These are phyloP conservation scores for Sophora flavescens DNA, from an alignment of 306 rosid species.

Conservation along the genomic window DNA sequence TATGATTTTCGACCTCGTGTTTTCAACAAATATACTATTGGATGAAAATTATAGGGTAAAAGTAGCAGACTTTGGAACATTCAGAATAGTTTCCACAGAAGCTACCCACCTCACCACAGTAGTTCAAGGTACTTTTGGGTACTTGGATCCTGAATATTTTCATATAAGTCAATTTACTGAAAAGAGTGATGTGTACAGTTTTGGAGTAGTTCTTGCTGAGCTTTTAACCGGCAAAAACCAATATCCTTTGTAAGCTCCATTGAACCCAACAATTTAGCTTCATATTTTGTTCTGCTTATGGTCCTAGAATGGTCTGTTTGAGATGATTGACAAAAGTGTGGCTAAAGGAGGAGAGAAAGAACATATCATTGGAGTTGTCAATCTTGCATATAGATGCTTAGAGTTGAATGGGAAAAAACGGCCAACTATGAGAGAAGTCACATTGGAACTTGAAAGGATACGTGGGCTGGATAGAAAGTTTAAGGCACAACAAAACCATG, in stretches of 20 bases:
- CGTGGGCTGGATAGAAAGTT: background rate
- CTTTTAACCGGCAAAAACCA: slow-evolving; percentile 17
- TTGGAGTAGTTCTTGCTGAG: slow-evolving; percentile 41
- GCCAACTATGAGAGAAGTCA: slow-evolving; percentile 50
- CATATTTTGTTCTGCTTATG: slow-evolving; percentile 33
- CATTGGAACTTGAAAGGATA: slow-evolving; percentile 39
- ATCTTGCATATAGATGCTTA: slow-evolving; percentile 49
- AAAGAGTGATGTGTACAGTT: slow-evolving; percentile 37
- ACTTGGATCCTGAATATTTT: slow-evolving; percentile 42
- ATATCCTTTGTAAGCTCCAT: background rate
- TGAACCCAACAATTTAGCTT: slow-evolving; percentile 40
- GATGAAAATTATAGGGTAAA: slow-evolving; percentile 39
- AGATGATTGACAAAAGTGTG: slow-evolving; percentile 35
- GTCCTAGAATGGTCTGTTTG: slow-evolving; percentile 28
- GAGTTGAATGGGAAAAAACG: slow-evolving; percentile 43
- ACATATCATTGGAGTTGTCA: slow-evolving; percentile 32
- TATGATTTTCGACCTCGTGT: no score
- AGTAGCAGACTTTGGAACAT: slow-evolving; percentile 45
- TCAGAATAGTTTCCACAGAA: slow-evolving; percentile 35
- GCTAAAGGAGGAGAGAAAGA: slow-evolving; percentile 8
- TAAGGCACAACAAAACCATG: background rate
- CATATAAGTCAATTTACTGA: slow-evolving; percentile 39
- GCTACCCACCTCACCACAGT: slow-evolving; percentile 33
- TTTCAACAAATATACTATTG: slow-evolving; percentile 41
- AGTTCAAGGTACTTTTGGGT: slow-evolving; percentile 42